Evolutionary conservation across 2,329 filamentous ascomycete genomes (phyloP).

Genomic region (Diplodia scrobiculata): DNA sequence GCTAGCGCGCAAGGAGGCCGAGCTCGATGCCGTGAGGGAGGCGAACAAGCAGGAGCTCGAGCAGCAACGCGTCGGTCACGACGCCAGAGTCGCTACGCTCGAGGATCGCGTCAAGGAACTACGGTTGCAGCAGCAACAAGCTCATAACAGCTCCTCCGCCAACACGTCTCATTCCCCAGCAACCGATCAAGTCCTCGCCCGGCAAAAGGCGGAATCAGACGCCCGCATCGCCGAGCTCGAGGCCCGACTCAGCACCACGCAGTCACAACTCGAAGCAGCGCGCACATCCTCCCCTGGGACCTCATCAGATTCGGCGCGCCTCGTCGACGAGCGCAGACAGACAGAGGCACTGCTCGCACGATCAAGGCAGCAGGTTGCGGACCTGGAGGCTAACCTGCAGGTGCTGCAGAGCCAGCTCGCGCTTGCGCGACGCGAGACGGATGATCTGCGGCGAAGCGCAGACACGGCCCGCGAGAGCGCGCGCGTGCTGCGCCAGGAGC

Average conservation of each 20-base stretch:
- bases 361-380: constrained; percentile 13
- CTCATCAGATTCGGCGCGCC: not conserved
- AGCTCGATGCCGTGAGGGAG: constrained; percentile 7
- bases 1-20: constrained; percentile 21
- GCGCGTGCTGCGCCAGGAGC: constrained; percentile 16
- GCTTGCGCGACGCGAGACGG: constrained; percentile 3
- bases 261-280: constrained; percentile 9
- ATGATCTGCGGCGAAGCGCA: not conserved
- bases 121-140: not conserved
- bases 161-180: not conserved
- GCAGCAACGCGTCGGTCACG: constrained; percentile 21
- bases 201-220: constrained; percentile 17
- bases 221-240: constrained; percentile 28
- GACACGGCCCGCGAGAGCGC: constrained; percentile 11
- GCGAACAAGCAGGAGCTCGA: constrained; percentile 15
- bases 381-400: constrained; percentile 19
- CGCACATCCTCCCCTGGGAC: not conserved
- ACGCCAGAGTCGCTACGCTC: constrained; percentile 9
- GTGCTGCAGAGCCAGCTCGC: constrained; percentile 21
- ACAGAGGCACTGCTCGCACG: constrained; percentile 13
- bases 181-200: not conserved
- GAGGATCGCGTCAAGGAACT: constrained; percentile 7
- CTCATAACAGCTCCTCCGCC: not conserved
- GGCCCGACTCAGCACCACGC: constrained; percentile 13
- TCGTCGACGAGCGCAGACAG: constrained; percentile 5